phyloP scores from a whole-genome alignment of 805 yeast genomes.

The Wickerhamiella lipophila region DNA sequence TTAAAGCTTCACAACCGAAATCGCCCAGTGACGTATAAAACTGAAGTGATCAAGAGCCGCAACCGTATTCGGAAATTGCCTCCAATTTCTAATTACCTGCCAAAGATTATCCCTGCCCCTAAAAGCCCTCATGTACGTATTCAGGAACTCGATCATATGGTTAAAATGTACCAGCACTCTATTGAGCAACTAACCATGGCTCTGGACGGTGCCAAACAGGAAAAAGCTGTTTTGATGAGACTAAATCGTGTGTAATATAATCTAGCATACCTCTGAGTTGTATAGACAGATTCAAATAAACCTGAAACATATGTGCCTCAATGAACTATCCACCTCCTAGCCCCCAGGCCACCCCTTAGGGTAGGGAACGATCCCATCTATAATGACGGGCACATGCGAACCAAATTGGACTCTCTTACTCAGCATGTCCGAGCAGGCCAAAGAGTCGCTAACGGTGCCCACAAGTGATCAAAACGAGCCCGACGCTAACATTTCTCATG shows the following conservation, averaged over 20 bases:
- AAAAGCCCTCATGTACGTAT: neutral
- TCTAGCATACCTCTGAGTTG: no score
- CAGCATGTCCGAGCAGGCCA: constrained; percentile 3
- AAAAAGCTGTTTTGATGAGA: neutral
- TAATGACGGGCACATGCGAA: constrained; percentile 1
- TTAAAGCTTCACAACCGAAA: constrained; percentile 90
- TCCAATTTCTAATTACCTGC: neutral
- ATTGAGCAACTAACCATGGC: constrained; percentile 7
- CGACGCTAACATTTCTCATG: constrained; percentile 7
- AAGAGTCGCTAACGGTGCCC: constrained; percentile 1
- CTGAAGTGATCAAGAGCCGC: constrained; percentile 86
- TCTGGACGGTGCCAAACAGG: neutral
- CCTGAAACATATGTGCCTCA: no score
- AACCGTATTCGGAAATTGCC: constrained; percentile 38
- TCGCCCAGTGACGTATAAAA: constrained; percentile 77
- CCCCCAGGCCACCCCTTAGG: neutral
- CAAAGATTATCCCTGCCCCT: neutral
- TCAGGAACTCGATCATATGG: constrained; percentile 9
- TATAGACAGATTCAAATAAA: no score
- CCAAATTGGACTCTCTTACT: neutral
- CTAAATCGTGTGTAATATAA: neutral
- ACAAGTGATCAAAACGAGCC: neutral
- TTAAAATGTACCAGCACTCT: constrained; percentile 1
- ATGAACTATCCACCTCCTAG: no score
- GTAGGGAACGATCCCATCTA: neutral